Evolutionary conservation across 306 rosid genomes (phyloP), one percentile per base, ranked within the genome.

Genomic region (Inga oerstediana): DNA sequence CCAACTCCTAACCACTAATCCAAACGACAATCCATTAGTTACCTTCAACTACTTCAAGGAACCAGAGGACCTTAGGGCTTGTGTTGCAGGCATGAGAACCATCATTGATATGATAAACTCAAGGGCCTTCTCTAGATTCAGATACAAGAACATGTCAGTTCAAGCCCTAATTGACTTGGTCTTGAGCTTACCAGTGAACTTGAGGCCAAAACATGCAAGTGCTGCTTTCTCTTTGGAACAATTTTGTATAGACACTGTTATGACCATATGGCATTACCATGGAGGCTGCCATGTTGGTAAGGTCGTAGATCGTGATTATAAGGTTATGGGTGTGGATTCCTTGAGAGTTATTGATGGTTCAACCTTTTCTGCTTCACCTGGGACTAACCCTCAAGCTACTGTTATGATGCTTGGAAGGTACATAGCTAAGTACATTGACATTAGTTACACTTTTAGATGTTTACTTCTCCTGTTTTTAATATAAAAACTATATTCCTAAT

Each of bases 331-430:
- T 56, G 64, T 56, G 27, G 68, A 27, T 62, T 62, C 68, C 27
- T 62, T 24, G 19, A 62, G 68, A 62, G 68, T 62, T 24, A 62
- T 62, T 62, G 68, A 62, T 62, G 68, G 68, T 62, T 62, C 68
- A 11, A 39, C 46, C 24, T 69, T 69, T 20, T 7, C 27, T 69
- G 24, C 14, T 13, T 37, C 74, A 15, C 74, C 74, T 34, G 46
- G 74, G 5, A 69, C 74, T 12, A 69, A 69, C 41, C 74, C 74
- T 69, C 46, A 69, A 35, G 74, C 48, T 13, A 69, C 74, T 35
- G 46, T 69, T 19, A 69, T 69, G 74, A 69, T 69, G 74, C 46
- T 69, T 15, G 74, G 74, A 56, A 56, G 24, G 64, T 56, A 56
- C 64, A 4, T 54, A 12, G 16, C 52, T 48, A 48, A 48, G 52